Conservation (phyloP, 108 stramenopile species). For the Nannochloropsis gaditana region DNA sequence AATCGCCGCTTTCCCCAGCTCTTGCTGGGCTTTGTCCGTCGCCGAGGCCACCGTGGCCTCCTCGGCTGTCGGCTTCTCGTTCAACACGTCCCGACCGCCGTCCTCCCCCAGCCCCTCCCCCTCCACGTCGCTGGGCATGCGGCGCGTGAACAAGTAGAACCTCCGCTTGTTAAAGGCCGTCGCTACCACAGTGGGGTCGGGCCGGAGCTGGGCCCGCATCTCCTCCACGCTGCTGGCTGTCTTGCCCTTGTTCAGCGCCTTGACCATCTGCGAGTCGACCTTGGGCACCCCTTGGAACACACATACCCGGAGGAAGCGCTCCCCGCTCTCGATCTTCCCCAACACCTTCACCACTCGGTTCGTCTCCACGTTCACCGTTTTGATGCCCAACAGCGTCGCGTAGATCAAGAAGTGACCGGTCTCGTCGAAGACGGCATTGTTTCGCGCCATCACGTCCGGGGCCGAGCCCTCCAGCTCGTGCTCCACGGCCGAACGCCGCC, state of each 20-base stretch:
- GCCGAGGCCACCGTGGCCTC: conserved; percentile 39
- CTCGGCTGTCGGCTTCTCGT: conserved; percentile 82
- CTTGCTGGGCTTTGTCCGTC: conserved; percentile 30
- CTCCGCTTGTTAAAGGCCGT: conserved; percentile 70
- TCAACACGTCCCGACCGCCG: conserved; percentile 80
- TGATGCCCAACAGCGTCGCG: conserved; percentile 82
- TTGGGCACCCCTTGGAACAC: conserved; percentile 81
- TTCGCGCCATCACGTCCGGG: conserved; percentile 34
- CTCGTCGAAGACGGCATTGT: conserved; percentile 70
- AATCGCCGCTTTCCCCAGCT: conserved; percentile 65
- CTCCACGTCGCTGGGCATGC: conserved; percentile 64
- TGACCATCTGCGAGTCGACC: conserved; percentile 74
- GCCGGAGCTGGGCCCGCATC: neutral
- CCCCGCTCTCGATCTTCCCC: conserved; percentile 74
- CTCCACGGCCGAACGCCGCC: conserved; percentile 73
- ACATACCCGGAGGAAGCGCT: conserved; percentile 71
- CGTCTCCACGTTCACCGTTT: conserved; percentile 72
- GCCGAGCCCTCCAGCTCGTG: conserved; percentile 69
- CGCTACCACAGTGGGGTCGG: conserved; percentile 72
- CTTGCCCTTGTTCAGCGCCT: conserved; percentile 49
- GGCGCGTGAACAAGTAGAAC: conserved; percentile 81
- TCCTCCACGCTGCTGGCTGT: conserved; percentile 46
- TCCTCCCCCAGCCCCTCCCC: conserved; percentile 24
- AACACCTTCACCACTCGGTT: conserved; percentile 68
- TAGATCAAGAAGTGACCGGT: conserved; percentile 73